phyloP scores from a whole-genome alignment of 192 early-diverging fungal genomes.

The Backusella morwellensis region DNA sequence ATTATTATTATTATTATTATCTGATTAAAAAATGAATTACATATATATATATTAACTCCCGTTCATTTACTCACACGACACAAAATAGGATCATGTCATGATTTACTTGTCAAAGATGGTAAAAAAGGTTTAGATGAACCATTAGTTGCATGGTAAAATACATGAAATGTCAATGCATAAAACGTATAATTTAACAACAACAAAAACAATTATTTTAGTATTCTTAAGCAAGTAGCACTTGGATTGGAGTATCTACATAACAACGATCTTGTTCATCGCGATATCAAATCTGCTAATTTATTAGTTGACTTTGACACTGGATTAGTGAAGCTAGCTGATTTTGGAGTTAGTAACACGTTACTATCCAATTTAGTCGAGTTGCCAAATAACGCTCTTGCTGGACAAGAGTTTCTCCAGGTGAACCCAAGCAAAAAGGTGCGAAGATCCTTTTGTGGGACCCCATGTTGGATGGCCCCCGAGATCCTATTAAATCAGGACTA shows the following conservation, averaged over 20 bases:
- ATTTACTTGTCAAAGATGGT: conserved; percentile 10
- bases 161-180: background rate
- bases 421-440: conserved; percentile 17
- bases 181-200: background rate
- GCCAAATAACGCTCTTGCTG: background rate
- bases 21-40: too few species aligned
- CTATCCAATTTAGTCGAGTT: background rate
- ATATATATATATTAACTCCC: background rate
- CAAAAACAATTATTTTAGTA: conserved; percentile 12
- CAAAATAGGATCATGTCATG: conserved; percentile 29
- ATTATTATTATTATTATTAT: background rate
- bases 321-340: conserved; percentile 62
- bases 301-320: conserved; percentile 58
- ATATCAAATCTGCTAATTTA: conserved; percentile 70
- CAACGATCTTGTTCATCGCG: conserved; percentile 64
- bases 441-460: conserved; percentile 66
- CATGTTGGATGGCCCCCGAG: conserved; percentile 58
- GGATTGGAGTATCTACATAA: conserved; percentile 67
- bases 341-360: conserved; percentile 36
- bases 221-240: conserved; percentile 40
- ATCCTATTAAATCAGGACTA: conserved; percentile 35
- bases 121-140: conserved; percentile 23
- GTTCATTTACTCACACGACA: background rate
- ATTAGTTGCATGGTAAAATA: conserved; percentile 26
- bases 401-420: background rate